These are phyloP conservation scores for Daldinia bambusicola DNA, from an alignment of 495 filamentous ascomycete genomes.

Conservation along the genomic window DNA sequence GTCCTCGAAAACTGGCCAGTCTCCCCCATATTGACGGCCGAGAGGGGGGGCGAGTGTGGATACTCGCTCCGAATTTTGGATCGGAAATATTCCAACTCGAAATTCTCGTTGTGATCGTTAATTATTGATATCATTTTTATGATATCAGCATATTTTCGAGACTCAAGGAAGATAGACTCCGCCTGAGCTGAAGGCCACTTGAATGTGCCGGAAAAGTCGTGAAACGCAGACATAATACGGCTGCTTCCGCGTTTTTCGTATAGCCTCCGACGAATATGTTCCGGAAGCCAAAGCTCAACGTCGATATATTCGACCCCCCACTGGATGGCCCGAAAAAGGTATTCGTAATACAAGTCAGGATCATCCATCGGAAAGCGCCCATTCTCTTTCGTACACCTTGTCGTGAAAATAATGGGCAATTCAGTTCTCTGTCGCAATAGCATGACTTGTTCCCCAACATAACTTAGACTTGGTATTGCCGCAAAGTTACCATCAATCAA, in stretches of 20 bases:
- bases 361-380: slow-evolving; percentile 85
- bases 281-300: slow-evolving; percentile 85
- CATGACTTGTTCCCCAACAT: slow-evolving; percentile 88
- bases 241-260: slow-evolving; percentile 76
- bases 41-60: slow-evolving; percentile 72
- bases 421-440: slow-evolving; percentile 82
- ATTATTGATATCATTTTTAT: slow-evolving; percentile 90
- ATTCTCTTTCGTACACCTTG: slow-evolving; percentile 80
- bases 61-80: slow-evolving; percentile 75
- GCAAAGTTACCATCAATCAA: slow-evolving; percentile 63
- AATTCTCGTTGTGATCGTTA: slow-evolving; percentile 80
- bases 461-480: slow-evolving; percentile 77
- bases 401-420: slow-evolving; percentile 87
- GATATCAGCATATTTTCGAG: slow-evolving; percentile 79
- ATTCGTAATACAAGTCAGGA: slow-evolving; percentile 75
- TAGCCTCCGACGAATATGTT: slow-evolving; percentile 73
- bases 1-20: slow-evolving; percentile 82
- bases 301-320: slow-evolving; percentile 92
- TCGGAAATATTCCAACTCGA: slow-evolving; percentile 87
- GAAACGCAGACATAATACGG: slow-evolving; percentile 85
- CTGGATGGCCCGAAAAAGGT: slow-evolving; percentile 79
- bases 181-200: slow-evolving; percentile 80
- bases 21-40: slow-evolving; percentile 87
- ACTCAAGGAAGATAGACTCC: slow-evolving; percentile 73
- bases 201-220: slow-evolving; percentile 85